Percentiles rank a stretch among this genome's conserved stretches.
These are phyloP conservation scores for Suhomyces kilbournensis DNA, from an alignment of 805 yeast genomes.

Conservation along the genomic window DNA sequence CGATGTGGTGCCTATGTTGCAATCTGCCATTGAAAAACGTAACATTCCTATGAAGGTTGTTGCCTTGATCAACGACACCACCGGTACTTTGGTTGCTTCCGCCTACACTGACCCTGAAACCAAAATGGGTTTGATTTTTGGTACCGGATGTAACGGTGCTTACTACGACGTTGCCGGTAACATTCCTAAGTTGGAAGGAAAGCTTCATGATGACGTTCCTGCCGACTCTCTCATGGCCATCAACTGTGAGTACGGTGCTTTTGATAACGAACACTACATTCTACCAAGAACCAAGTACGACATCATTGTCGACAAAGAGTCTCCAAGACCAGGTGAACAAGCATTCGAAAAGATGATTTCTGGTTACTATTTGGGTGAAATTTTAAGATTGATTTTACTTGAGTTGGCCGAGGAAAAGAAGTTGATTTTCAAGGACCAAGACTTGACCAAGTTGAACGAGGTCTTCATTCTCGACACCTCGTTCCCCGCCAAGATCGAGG, in stretches of 20 bases:
- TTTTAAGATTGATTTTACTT: conserved; percentile 72
- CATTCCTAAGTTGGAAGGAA: conserved; percentile 80
- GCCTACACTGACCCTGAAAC: conserved; percentile 86
- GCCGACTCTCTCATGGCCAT: conserved; percentile 81
- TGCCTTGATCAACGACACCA: conserved; percentile 93
- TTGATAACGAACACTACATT: conserved; percentile 81
- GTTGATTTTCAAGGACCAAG: conserved; percentile 67
- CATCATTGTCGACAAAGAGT: conserved; percentile 69
- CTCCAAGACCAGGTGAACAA: conserved; percentile 97
- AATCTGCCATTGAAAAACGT: conserved; percentile 60
- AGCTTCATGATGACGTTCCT: conserved; percentile 59
- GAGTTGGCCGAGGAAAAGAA: conserved; percentile 64
- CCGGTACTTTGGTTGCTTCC: conserved; percentile 95
- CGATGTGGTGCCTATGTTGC: conserved; percentile 91
- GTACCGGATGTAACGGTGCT: conserved; percentile 97
- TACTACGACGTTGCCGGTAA: conserved; percentile 74
- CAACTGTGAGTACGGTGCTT: conserved; percentile 98
- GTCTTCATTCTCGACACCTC: conserved; percentile 86
- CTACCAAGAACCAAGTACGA: conserved; percentile 93
- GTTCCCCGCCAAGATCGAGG: conserved; percentile 81
- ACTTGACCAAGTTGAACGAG: conserved; percentile 55
- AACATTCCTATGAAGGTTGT: conserved; percentile 80
- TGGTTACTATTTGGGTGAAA: conserved; percentile 94
- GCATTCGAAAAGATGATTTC: conserved; percentile 95
- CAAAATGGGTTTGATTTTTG: conserved; percentile 93